Base-by-base conservation (phyloP, 1,284 basidiomycete species). In the Ceratobasidium sp. region DNA sequence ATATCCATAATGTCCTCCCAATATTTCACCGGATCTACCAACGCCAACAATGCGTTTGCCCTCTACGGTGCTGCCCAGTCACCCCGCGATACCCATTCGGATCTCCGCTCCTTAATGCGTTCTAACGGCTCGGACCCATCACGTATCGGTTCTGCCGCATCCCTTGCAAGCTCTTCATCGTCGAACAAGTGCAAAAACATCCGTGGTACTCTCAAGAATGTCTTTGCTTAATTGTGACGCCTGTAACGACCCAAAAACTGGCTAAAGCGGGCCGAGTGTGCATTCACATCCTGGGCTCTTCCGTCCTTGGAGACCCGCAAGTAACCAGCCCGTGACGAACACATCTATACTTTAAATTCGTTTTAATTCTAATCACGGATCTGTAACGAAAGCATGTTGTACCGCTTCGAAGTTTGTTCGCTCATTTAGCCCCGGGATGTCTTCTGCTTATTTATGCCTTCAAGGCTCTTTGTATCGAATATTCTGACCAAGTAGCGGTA, bases 11-110 rank as follows among this genome's bases (percentile, higher is more conserved):
- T 76, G 74, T 4, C 69, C 13, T 38, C 73, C n/a, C 50, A 76
- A 59, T 76, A 66, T 54, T 76, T 76, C 54, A 12, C 65, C 26
- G 28, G 28, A 13, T 7, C 71, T 17, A 54, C 61, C n/a, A 76
- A 76, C 52, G n/a, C 74, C 23, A 62, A 48, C 50, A 76, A 76
- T 42, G 74, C 54, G 15, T 76, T 76, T 38, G 62, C 74, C 13
- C 62, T 76, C 40, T 76, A 76, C 42, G 74, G 74, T 9, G 74
- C 74, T 48, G 74, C 74, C 38, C 74, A 76, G 28, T 76, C 74
- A 33, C 74, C 74, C 40, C 74, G 74, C 52, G 54, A 76, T 67
- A 76, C 74, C 52, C 62, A 76, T 17, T 66, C 74, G 61, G 74
- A 76, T 12, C 38, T 76, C 67, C 74, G 74, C 54, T 76, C 74